A percentile compares a stretch with the other conserved stretches of the same genome.
These are phyloP conservation scores for Teunomyces lycoperdinae DNA, from an alignment of 805 yeast species.

Conservation along the genomic window DNA sequence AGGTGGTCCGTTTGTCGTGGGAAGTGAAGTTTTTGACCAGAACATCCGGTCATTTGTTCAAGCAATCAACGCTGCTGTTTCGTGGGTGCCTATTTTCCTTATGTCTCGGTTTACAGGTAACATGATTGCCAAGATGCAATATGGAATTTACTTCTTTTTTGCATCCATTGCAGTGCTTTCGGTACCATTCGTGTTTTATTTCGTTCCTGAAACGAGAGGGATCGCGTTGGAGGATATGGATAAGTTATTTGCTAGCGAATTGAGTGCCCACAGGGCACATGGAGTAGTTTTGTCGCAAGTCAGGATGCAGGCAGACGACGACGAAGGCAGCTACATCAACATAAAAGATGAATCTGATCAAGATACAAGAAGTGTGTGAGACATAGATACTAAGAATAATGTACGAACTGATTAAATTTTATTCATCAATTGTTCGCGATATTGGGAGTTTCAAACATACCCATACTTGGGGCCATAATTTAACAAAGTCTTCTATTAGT, in stretches of 20 bases:
- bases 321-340: conserved; percentile 8
- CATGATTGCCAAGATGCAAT: conserved; percentile 35
- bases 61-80: conserved; percentile 39
- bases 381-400: neutral
- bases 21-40: conserved; percentile 39
- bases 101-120: conserved; percentile 34
- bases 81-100: conserved; percentile 39
- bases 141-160: conserved; percentile 37
- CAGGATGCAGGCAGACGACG: conserved; percentile 12
- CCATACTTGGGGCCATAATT: neutral
- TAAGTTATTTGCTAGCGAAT: conserved; percentile 19
- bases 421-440: no score
- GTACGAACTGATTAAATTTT: no score
- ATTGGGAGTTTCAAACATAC: neutral
- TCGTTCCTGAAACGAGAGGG: conserved; percentile 40
- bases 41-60: conserved; percentile 39
- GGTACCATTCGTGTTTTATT: conserved; percentile 37
- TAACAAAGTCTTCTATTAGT: no score
- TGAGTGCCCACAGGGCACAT: conserved; percentile 23
- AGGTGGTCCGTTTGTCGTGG: conserved; percentile 41
- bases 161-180: conserved; percentile 32
- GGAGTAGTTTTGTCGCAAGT: conserved; percentile 16
- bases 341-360: neutral
- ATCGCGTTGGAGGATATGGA: conserved; percentile 30
- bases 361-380: neutral